A percentile compares a stretch with the other conserved stretches of the same genome.
phyloP scores from a whole-genome alignment of 2,329 filamentous ascomycete genomes.

The Aspergillus pseudonomiae region DNA sequence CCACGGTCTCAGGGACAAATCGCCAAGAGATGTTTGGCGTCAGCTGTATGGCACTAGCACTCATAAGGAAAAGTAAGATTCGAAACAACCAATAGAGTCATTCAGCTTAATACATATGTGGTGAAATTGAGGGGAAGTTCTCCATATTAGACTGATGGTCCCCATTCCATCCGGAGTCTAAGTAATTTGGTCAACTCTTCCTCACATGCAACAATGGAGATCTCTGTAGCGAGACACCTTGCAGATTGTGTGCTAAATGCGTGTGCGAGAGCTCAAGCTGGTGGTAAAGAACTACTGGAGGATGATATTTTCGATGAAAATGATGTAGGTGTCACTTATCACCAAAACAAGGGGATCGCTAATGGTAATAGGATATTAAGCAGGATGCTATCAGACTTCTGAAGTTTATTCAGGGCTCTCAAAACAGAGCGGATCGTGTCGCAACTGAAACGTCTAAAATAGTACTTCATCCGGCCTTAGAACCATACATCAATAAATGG shows the following conservation, averaged over 20 bases:
- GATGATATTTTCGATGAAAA: neutral
- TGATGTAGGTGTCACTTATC: neutral
- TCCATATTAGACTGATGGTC: neutral
- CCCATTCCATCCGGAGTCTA: neutral
- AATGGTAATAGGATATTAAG: no score
- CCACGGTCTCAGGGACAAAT: no score
- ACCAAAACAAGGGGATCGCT: no score
- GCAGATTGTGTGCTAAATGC: neutral
- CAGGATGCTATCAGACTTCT: no score
- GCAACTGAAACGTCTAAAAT: no score
- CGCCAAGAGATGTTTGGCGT: no score
- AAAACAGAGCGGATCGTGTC: no score
- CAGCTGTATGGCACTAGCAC: no score
- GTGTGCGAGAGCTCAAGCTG: neutral
- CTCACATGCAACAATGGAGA: neutral
- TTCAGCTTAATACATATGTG: neutral
- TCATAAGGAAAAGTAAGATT: neutral
- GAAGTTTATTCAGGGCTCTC: no score
- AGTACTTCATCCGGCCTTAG: no score
- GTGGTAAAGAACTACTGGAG: neutral
- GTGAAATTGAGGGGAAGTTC: neutral
- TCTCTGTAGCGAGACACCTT: neutral
- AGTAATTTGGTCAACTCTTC: neutral
- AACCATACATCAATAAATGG: no score
- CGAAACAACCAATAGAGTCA: neutral